These are phyloP conservation scores for Ascochyta viciae-villosae DNA, from an alignment of 2,329 filamentous ascomycete species.

Conservation along the genomic window DNA sequence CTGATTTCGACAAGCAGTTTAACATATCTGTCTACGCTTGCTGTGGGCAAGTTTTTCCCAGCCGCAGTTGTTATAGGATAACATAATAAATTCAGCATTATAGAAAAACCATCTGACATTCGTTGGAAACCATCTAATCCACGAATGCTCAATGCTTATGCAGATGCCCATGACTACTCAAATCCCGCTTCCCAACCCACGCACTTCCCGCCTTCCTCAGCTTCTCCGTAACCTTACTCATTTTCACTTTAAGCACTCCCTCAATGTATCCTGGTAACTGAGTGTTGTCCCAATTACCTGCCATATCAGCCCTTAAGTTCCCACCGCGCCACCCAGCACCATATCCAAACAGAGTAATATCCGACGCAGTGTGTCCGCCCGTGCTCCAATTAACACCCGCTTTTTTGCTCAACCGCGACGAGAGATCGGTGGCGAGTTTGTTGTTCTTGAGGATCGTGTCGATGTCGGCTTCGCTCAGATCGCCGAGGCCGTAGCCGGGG, in stretches of 20 bases:
- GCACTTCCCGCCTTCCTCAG: slow-evolving; percentile 21
- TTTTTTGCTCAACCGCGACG: slow-evolving; percentile 38
- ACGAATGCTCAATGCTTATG: slow-evolving; percentile 7
- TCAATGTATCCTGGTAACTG: slow-evolving; percentile 31
- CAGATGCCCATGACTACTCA: slow-evolving; percentile 10
- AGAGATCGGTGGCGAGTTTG: slow-evolving; percentile 38
- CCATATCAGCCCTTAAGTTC: slow-evolving; percentile 28
- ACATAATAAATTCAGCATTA: no score
- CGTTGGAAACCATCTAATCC: no score
- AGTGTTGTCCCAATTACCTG: slow-evolving; percentile 34
- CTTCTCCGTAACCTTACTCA: slow-evolving; percentile 29
- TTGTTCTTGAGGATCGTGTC: slow-evolving; percentile 37
- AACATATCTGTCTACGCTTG: no score
- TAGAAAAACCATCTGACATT: no score
- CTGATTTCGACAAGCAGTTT: no score
- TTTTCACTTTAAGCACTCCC: slow-evolving; percentile 24
- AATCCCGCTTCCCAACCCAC: slow-evolving; percentile 22
- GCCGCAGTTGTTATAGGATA: no score
- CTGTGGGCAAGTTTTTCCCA: no score
- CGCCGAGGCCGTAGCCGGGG: slow-evolving; percentile 40
- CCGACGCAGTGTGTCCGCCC: slow-evolving; percentile 48
- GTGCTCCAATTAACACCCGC: slow-evolving; percentile 48
- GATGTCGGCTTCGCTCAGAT: slow-evolving; percentile 29
- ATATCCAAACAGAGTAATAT: slow-evolving; percentile 50
- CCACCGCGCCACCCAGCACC: slow-evolving; percentile 27